Percentiles rank a stretch among this genome's conserved stretches.
Conservation (phyloP, 257 asterid genomes). For the Lantana camara region DNA sequence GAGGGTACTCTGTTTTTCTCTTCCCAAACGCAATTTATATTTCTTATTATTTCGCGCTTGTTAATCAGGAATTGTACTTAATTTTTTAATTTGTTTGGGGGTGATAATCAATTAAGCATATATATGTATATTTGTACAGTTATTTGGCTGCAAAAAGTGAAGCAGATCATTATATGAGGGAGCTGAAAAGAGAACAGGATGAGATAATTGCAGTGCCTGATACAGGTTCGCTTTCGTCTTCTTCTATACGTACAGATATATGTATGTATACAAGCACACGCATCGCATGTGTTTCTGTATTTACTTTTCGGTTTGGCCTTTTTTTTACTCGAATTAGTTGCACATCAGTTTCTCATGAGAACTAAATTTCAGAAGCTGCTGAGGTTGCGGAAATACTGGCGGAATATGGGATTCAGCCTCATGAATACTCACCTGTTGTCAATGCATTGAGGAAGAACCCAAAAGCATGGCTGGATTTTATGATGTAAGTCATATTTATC, state of each 20-base stretch:
- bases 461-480: slow-evolving; percentile 93
- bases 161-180: slow-evolving; percentile 84
- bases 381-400: slow-evolving; percentile 95
- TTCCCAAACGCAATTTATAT: too few relatives aligned
- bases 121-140: slow-evolving; percentile 36
- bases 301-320: background rate
- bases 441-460: slow-evolving; percentile 87
- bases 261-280: background rate
- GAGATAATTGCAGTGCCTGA: slow-evolving; percentile 86
- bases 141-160: slow-evolving; percentile 95
- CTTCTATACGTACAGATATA: background rate
- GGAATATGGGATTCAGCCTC: slow-evolving; percentile 73
- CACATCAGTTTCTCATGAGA: too few relatives aligned
- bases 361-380: slow-evolving; percentile 68
- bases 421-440: slow-evolving; percentile 83
- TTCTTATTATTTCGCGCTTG: too few relatives aligned
- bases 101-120: background rate
- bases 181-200: slow-evolving; percentile 80
- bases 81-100: background rate
- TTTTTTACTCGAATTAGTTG: too few relatives aligned
- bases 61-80: background rate
- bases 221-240: slow-evolving; percentile 51
- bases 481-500: slow-evolving; percentile 92
- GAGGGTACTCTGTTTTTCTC: slow-evolving; percentile 70
- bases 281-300: too few relatives aligned